Base-by-base conservation (phyloP, 116 monocot genomes). In the Papilionanthe hybrid region DNA sequence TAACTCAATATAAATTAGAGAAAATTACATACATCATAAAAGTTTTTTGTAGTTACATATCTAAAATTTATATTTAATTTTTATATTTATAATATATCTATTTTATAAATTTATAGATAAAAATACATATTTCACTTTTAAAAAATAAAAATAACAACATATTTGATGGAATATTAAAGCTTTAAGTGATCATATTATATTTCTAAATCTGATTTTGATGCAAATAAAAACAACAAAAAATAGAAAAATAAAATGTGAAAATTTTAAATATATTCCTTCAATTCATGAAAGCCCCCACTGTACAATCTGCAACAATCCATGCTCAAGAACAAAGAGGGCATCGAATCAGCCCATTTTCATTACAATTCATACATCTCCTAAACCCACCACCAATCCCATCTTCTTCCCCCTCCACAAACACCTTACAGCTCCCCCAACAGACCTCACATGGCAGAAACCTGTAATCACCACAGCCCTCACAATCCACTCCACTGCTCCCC, bases 401-500 rank as follows among this genome's bases (percentile, higher is more conserved):
- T n/a, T 78, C 84, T 48, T 81, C 69, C 73, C 81, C 80, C 76
- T 73, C 80, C 23, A 83, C 75, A 75, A 72, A 85, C 49, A 88
- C 85, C 78, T 88, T 88, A 55, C 88, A 88, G 75, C 88, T 85
- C 48, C 88, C 88, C 10, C 78, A 88, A 67, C 88, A 88, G 15
- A 20, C 60, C 78, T 83, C 76, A 72, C 88, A 88, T 32, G 83
- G 85, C 45, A 83, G 75, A 74, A 88, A 88, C 74, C 81, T 47
- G 19, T 83, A 80, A 30, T 72, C 88, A 23, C 85, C 88, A 77
- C 88, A 88, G 4, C 60, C 73, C 42, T 78, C 79, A n/a, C 88
- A 85, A 13, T 43, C 32, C 43, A 28, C 73, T 20, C 25, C 20
- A 22, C 23, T 72, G 23, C 72, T 65, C 28, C 82, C 77, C 7